Evolutionary conservation across 768 basidiomycete genomes (phyloP), one percentile per base, ranked within the genome.

Genomic region (Termitomyces sp.): DNA sequence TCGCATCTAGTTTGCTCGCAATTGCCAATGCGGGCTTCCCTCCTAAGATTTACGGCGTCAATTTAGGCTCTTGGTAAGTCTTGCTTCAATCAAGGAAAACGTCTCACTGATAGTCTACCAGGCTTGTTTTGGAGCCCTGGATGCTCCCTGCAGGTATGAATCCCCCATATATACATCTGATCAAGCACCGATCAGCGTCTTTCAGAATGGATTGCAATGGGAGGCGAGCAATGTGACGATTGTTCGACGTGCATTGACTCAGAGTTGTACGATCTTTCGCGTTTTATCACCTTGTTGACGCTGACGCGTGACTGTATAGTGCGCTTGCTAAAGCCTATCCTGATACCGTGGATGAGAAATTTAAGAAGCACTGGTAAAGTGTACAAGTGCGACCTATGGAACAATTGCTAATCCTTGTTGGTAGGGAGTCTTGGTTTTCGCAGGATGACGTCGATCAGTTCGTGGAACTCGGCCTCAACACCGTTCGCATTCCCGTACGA

Each of bases 101-200:
- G 50, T 20, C 25, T 37, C 38, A 63, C 42, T 52, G 63, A 63
- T 43, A 5, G 10, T 25, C 11, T 52, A 31, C 47, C 52, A 91
- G 91, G 91, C 79, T 92, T 54, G 72, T 92, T 0, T 71, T 91
- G 5, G 91, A 92, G 67, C 66, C 89, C n/a, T 92, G 91, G 91
- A 92, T 92, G 90, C 77, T 91, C 46, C 89, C 89, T 9, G 74
- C 79, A 71, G 87, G 86, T 86, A 62, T 2, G 66, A 20, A 20
- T 14, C 5, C 25, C 15, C 40, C 10, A 6, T 32, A 20, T 11
- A 57, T 15, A 25, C 14, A 25, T 57, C 42, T 38, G 37, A 37
- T 20, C 17, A 17, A 17, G n/a, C 15, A 8, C 34, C 17, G 20
- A 37, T 14, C 5, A 56, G 40, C 46, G 10, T 45, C 37, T 46